Percentiles rank a stretch among this genome's conserved stretches.
Conservation (phyloP, 2,329 filamentous ascomycete genomes). For the Fusarium sp. region DNA sequence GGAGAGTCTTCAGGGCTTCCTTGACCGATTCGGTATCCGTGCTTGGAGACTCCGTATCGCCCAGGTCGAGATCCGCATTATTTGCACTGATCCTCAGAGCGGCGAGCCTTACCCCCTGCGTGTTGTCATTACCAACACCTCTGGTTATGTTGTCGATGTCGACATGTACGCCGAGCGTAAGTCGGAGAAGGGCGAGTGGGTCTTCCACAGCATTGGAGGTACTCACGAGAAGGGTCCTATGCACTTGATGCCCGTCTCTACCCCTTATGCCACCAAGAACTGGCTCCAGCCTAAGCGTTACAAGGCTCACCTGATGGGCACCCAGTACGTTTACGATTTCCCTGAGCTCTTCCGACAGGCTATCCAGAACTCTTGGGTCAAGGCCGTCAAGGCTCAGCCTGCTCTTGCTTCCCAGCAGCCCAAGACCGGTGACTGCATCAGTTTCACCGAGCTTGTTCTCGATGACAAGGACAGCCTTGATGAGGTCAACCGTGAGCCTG, state of each 20-base stretch:
- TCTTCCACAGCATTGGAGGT: slow-evolving; percentile 97
- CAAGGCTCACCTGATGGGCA: slow-evolving; percentile 99
- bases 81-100: slow-evolving; percentile 90
- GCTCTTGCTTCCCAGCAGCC: slow-evolving; percentile 84
- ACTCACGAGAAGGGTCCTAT: slow-evolving; percentile 95
- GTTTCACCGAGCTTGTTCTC: slow-evolving; percentile 92
- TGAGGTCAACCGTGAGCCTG: slow-evolving; percentile 94
- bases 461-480: slow-evolving; percentile 93
- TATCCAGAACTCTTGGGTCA: slow-evolving; percentile 93
- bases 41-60: slow-evolving; percentile 97
- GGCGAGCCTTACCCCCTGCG: slow-evolving; percentile 91
- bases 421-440: slow-evolving; percentile 88
- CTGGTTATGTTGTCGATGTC: slow-evolving; percentile 96
- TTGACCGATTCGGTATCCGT: slow-evolving; percentile 94
- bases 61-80: slow-evolving; percentile 97
- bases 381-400: slow-evolving; percentile 79
- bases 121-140: slow-evolving; percentile 98
- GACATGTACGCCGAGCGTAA: slow-evolving; percentile 98
- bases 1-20: slow-evolving; percentile 91
- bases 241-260: slow-evolving; percentile 90
- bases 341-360: slow-evolving; percentile 98
- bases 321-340: slow-evolving; percentile 99
- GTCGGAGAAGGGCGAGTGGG: slow-evolving; percentile 97
- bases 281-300: slow-evolving; percentile 99
- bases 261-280: slow-evolving; percentile 97